Evolutionary conservation across 306 rosid species (phyloP).

Genomic region (Boehmeria nivea): DNA sequence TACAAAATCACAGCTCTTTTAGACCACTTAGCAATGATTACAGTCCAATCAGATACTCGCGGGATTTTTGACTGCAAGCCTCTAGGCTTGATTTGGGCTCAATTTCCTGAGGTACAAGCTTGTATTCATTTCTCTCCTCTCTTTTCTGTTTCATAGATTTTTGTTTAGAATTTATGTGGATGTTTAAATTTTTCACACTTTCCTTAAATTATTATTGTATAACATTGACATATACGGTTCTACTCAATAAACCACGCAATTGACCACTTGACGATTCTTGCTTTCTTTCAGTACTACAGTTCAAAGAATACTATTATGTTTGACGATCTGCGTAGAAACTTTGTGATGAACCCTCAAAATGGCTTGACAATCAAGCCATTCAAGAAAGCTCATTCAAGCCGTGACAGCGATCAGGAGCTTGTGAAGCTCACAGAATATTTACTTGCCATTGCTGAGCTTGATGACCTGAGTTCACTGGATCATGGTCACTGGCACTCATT

Average conservation of each 20-base stretch:
- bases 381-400: slow-evolving; percentile 92
- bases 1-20: slow-evolving; percentile 89
- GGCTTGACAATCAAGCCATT: slow-evolving; percentile 88
- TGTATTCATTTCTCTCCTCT: neutral
- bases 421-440: slow-evolving; percentile 81
- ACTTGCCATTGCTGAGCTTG: slow-evolving; percentile 87
- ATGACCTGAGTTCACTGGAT: slow-evolving; percentile 70
- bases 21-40: slow-evolving; percentile 91
- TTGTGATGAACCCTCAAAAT: slow-evolving; percentile 95
- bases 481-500: slow-evolving; percentile 62
- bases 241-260: neutral
- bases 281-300: slow-evolving; percentile 62
- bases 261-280: slow-evolving; percentile 20
- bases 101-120: slow-evolving; percentile 70
- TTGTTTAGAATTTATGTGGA: neutral
- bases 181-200: neutral
- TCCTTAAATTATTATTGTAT: too few relatives aligned
- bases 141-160: neutral
- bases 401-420: slow-evolving; percentile 78
- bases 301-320: slow-evolving; percentile 83
- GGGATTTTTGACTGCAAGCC: slow-evolving; percentile 98
- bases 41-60: slow-evolving; percentile 71
- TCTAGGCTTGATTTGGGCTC: slow-evolving; percentile 93
- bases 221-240: too few relatives aligned
- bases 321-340: slow-evolving; percentile 87